These are phyloP conservation scores for Drosera capensis DNA, from an alignment of 148 eudicot genomes.

Conservation along the genomic window DNA sequence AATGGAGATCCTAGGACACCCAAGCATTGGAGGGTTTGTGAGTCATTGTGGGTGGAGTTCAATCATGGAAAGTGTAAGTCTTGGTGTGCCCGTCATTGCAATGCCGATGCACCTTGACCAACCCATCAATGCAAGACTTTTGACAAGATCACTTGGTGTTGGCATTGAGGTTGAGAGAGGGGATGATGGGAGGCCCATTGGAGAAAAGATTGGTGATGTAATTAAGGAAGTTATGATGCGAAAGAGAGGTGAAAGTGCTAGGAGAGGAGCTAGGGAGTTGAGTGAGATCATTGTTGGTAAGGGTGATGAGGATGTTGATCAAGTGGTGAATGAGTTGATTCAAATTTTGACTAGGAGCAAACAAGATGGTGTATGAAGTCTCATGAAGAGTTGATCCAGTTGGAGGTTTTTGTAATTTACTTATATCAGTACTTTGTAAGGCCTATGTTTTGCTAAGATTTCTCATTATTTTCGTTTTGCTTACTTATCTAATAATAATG, in stretches of 20 bases:
- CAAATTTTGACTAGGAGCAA: too few species aligned
- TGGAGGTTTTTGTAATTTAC: too few species aligned
- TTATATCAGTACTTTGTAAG: too few species aligned
- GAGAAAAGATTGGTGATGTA: slow-evolving; percentile 10
- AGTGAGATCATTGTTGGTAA: slow-evolving; percentile 10
- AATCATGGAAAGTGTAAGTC: slow-evolving; percentile 9
- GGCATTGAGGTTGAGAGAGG: slow-evolving; percentile 14
- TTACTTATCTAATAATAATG: too few species aligned
- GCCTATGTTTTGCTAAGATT: too few species aligned
- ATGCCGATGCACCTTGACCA: slow-evolving; percentile 28
- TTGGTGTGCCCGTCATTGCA: slow-evolving; percentile 21
- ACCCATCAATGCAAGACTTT: slow-evolving; percentile 19
- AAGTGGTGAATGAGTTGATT: slow-evolving; percentile 6
- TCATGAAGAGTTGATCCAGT: too few species aligned
- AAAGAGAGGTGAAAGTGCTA: slow-evolving; percentile 8
- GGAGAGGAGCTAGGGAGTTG: slow-evolving; percentile 10
- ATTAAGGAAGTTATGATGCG: slow-evolving; percentile 12
- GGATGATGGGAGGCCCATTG: slow-evolving; percentile 1
- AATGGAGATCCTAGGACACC: slow-evolving; percentile 11
- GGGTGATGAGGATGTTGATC: slow-evolving; percentile 12
- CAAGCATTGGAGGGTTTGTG: slow-evolving; percentile 20
- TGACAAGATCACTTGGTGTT: slow-evolving; percentile 13
- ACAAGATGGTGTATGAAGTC: too few species aligned
- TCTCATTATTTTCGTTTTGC: too few species aligned
- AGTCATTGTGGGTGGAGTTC: slow-evolving; percentile 27